Evolutionary conservation across 495 filamentous ascomycete species (phyloP), one percentile per base, ranked within the genome.

Genomic region (Talaromyces proteolyticus): DNA sequence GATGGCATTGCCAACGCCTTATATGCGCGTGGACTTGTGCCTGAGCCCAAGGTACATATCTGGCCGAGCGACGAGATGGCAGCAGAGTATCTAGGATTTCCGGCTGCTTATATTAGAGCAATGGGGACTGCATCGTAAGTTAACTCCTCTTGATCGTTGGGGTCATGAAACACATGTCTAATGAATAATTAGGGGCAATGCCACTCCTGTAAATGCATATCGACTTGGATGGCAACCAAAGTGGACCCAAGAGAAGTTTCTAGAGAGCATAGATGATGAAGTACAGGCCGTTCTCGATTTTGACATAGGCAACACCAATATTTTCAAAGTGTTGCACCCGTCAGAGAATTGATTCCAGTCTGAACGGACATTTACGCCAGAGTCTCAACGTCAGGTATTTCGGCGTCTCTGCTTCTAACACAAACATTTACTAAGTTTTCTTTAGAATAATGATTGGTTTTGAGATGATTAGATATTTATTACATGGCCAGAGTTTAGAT

Each of bases 191-290:
- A 70, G 67, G 44, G 63, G 56, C 36, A 45, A 66, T 18, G 47
- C 67, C 49, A 56, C 64, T 43, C 46, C 60, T 14, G 57, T 58
- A 7, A 67, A 67, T 49, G 47, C 55, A 29, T 55, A 57, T 49
- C 50, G 53, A 41, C 50, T 70, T 40, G 67, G 64, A 45, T 70
- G 66, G 64, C 39, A 62, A 17, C 67, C 66, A 39, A 57, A 55
- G 37, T 70, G 67, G 67, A 58, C 64, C 52, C 45, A 62, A 39
- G 38, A 62, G 49, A 58, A 47, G 40, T 64, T 65, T 46, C 45
- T 71, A 49, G 54, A 58, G 40, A 66, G 53, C 49, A 57, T 69
- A 40, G 67, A 66, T 54, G 58, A 70, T 20, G 67, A 70, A 51
- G 49, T 69, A 48, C 39, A 53, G 34, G 55, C 47, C 54, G 61